phyloP scores from a whole-genome alignment of 257 asterid genomes.

The Solanum peruvianum region DNA sequence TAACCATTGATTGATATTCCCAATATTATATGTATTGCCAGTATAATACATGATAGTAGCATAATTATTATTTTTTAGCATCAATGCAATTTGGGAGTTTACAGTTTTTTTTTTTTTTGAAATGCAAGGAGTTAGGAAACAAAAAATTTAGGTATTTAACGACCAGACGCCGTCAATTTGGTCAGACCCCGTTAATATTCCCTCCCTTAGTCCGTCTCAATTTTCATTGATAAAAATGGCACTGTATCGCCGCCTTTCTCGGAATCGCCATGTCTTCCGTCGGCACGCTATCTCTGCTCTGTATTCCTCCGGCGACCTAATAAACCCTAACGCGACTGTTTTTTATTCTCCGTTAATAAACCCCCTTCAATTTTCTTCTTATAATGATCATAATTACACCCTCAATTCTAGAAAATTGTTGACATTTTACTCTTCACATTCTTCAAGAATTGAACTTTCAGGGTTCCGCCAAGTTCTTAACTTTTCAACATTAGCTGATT shows the following conservation, averaged over 20 bases:
- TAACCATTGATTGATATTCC: not conserved
- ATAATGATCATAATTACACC: not conserved
- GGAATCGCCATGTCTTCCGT: not conserved
- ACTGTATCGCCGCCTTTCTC: not conserved
- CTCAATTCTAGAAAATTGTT: not conserved
- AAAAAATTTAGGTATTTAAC: not conserved
- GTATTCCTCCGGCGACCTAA: not conserved
- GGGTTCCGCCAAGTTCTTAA: not conserved
- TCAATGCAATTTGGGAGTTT: not conserved
- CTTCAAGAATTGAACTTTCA: not conserved
- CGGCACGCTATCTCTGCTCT: not conserved
- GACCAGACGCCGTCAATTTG: not conserved
- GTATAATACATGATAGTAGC: not conserved
- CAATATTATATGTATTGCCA: not conserved
- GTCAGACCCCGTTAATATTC: not conserved
- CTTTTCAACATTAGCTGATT: constrained; percentile 32
- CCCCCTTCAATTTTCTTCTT: not conserved
- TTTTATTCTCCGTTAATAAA: not conserved
- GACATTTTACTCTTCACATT: not conserved
- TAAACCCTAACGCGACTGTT: not conserved
- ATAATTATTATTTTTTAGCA: too few relatives aligned
- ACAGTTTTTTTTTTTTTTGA: too few relatives aligned
- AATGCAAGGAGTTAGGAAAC: not conserved
- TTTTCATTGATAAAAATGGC: not conserved
- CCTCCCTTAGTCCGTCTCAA: not conserved